Evolutionary conservation across 306 rosid species (phyloP).

Genomic region (Trifolium subterraneum): DNA sequence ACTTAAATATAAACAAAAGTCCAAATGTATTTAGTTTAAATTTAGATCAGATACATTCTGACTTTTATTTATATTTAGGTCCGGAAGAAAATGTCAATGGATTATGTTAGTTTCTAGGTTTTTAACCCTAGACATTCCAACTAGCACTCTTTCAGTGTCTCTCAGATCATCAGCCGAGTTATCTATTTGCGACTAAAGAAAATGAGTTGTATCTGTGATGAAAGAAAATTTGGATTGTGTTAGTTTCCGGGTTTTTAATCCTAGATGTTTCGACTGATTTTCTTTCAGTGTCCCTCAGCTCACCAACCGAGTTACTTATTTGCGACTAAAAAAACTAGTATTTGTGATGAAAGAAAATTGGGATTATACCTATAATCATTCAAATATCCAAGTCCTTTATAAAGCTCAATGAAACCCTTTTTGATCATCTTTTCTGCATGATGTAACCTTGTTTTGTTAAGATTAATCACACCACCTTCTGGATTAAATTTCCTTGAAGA

Average conservation of each 20-base stretch:
- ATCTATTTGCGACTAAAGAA: not conserved
- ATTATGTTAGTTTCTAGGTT: too few relatives aligned
- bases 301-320: too few relatives aligned
- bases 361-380: slow-evolving; percentile 76
- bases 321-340: not conserved
- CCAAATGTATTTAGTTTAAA: not conserved
- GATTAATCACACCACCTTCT: slow-evolving; percentile 68
- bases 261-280: too few relatives aligned
- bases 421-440: slow-evolving; percentile 96
- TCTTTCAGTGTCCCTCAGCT: too few relatives aligned
- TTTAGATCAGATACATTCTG: too few relatives aligned
- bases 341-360: slow-evolving; percentile 18
- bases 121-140: too few relatives aligned
- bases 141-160: too few relatives aligned
- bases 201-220: not conserved
- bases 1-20: too few relatives aligned
- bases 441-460: slow-evolving; percentile 75
- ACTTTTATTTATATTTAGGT: too few relatives aligned
- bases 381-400: slow-evolving; percentile 89
- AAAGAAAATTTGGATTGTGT: slow-evolving; percentile 5
- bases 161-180: too few relatives aligned
- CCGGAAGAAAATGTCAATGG: too few relatives aligned
- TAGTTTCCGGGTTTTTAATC: too few relatives aligned
- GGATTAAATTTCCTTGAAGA: slow-evolving; percentile 71
- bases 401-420: slow-evolving; percentile 91